A percentile compares a stretch with the other conserved stretches of the same genome.
phyloP scores from a whole-genome alignment of 257 asterid species.

The Primulina tabacum region DNA sequence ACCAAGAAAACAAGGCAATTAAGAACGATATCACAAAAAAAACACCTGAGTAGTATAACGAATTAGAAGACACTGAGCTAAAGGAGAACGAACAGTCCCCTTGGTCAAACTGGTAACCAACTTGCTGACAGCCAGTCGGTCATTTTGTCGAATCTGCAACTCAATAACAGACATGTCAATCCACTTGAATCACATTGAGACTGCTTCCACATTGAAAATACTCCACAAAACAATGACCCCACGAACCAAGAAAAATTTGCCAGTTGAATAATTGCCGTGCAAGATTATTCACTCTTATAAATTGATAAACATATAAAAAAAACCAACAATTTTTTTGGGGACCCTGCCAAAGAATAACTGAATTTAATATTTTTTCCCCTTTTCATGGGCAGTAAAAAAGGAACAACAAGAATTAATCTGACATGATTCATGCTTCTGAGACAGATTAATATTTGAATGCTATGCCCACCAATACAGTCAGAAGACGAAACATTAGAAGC shows the following conservation, averaged over 20 bases:
- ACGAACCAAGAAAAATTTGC: constrained; percentile 1
- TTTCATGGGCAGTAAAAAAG: not conserved
- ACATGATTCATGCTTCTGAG: not conserved
- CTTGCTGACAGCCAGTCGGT: constrained; percentile 92
- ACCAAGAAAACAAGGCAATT: constrained; percentile 19
- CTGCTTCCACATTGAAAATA: constrained; percentile 10
- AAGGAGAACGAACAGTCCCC: constrained; percentile 87
- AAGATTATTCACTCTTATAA: constrained; percentile 10
- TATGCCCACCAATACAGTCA: constrained; percentile 11
- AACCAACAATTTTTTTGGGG: not conserved
- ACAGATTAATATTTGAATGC: not conserved
- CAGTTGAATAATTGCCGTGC: not conserved
- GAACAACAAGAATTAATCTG: not conserved
- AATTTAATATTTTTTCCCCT: not conserved
- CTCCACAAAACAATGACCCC: not conserved
- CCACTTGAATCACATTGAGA: constrained; percentile 23
- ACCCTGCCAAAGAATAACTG: not conserved
- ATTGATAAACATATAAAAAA: constrained; percentile 2
- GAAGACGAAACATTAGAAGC: not conserved
- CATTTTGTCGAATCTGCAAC: constrained; percentile 89
- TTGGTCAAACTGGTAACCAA: constrained; percentile 89
- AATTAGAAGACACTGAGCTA: constrained; percentile 94
- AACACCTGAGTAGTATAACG: constrained; percentile 88
- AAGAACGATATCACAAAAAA: constrained; percentile 17
- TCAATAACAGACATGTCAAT: constrained; percentile 18